phyloP scores from a whole-genome alignment of 331 rosid genomes.

The Pyracantha coccinea region DNA sequence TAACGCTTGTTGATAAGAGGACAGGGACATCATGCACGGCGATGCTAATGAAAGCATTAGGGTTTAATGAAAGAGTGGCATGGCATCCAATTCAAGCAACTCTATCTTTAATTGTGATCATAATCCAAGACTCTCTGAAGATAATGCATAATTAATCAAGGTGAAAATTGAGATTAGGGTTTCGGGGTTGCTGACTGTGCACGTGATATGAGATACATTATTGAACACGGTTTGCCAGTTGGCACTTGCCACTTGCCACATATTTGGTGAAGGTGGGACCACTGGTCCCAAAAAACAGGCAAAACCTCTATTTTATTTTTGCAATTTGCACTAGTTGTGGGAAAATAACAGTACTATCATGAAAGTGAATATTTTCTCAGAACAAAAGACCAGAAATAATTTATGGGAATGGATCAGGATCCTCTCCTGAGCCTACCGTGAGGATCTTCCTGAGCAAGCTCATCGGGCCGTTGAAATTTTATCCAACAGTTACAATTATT shows the following conservation, averaged over 20 bases:
- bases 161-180: background rate
- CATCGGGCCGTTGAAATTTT: no score
- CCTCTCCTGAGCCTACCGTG: no score
- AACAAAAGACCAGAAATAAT: no score
- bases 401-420: no score
- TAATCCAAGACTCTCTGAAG: background rate
- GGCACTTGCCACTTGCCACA: background rate
- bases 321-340: slow-evolving; percentile 4
- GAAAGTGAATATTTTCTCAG: background rate
- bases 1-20: no score
- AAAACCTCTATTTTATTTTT: background rate
- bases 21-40: no score
- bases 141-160: background rate
- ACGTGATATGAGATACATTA: background rate
- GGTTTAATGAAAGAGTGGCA: no score
- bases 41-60: no score
- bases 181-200: background rate
- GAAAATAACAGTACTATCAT: background rate
- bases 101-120: no score
- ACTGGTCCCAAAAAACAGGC: background rate
- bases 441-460: no score
- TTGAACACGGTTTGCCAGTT: background rate
- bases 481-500: no score
- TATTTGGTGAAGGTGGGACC: background rate
- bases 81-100: no score